Evolutionary conservation across 225 moss, liverwort and hornwort species (phyloP).

Genomic region (Pleurozium schreberi): DNA sequence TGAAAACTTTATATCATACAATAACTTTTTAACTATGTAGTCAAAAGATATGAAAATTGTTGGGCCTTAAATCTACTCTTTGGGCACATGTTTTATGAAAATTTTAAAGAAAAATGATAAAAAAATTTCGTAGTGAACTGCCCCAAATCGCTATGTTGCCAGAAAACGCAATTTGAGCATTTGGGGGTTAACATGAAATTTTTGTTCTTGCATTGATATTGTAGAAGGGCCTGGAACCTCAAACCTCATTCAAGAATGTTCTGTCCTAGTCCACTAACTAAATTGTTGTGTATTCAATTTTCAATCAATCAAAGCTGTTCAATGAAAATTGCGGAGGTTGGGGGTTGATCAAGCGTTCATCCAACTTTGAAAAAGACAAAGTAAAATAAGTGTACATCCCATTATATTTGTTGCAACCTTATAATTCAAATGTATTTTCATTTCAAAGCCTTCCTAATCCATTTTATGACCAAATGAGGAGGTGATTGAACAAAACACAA

Average conservation of each 20-base stretch:
- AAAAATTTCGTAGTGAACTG: too few species aligned
- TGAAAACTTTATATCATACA: too few species aligned
- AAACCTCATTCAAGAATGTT: not conserved
- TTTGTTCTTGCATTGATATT: not conserved
- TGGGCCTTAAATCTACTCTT: too few species aligned
- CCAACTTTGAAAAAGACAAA: not conserved
- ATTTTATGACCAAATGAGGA: not conserved
- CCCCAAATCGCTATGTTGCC: too few species aligned
- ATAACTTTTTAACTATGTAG: too few species aligned
- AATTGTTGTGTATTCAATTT: not conserved
- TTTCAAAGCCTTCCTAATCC: not conserved
- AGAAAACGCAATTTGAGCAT: too few species aligned
- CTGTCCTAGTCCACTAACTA: rapidly evolving
- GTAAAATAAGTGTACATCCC: too few species aligned
- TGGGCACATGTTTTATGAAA: too few species aligned
- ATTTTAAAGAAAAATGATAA: too few species aligned
- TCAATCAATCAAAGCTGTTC: not conserved
- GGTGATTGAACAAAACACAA: not conserved
- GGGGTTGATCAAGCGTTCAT: not conserved
- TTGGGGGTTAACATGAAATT: not conserved
- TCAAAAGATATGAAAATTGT: too few species aligned
- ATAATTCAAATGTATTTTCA: not conserved
- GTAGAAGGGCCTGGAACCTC: too few species aligned
- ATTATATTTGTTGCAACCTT: not conserved
- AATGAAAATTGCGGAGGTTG: not conserved